Base-by-base conservation (phyloP, 768 basidiomycete species). In the Sarcodon sp. region DNA sequence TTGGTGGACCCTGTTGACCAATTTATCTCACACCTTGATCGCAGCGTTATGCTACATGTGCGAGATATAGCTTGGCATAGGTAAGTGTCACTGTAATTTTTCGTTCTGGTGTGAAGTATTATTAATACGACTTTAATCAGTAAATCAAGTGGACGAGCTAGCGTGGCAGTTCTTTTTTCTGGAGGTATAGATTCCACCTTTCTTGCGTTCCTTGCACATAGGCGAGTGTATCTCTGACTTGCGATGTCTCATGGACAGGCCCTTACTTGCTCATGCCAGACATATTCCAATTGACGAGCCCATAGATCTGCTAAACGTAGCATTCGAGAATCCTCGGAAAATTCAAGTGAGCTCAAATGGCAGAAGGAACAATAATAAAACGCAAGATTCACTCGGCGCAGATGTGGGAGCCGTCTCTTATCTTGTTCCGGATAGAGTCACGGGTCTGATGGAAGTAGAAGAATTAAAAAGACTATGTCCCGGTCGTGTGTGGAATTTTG, bases 141-240 rank as follows among this genome's bases (percentile, higher is more conserved):
- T 12, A 53, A 50, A 10, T 50, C 50, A 3, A 47, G 57, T 46
- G 68, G 69, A 6, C 61, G 68, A 45, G 70, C 82, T 4, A 72
- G 83, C 46, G 69, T 96, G 3, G 91, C 85, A 2, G 72, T 99
- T 7, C 72, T 99, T 7, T 99, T 98, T 63, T 94, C 90, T 35
- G 96, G 96, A 32, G 96, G 96, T 0, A 89, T 99, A 39, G 96
- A 99, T 60, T 97, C 83, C 9, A 83, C 93, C 0, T 67, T 87
- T 36, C 57, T 98, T 6, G 79, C 93, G 0, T 83, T 76, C 57
- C 69, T 99, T 5, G 86, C 90, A 1, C 76, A 93, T 57, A 69
- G 69, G 84, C 87, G 57, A 46, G 74, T 57, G 32, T n/a, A 43
- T 12, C 43, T 41, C 12, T 36, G 45, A 39, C 12, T 27, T 27